phyloP scores from a whole-genome alignment of 2,329 filamentous ascomycete genomes.

The Exophiala lecanii-corni region DNA sequence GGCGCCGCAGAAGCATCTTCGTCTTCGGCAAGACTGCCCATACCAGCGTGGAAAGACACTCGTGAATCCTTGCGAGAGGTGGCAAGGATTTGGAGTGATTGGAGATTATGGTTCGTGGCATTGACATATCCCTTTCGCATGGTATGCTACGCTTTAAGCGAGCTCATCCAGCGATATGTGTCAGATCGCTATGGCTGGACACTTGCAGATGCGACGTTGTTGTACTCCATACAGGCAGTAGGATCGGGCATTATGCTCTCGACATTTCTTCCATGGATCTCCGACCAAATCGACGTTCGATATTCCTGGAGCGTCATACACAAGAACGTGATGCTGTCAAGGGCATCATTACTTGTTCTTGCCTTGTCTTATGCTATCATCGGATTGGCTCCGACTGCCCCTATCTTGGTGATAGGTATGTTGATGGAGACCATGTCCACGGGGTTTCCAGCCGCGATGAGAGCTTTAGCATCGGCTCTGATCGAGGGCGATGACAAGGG shows the following conservation, averaged over 20 bases:
- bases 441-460: slow-evolving; percentile 44
- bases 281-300: slow-evolving; percentile 35
- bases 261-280: slow-evolving; percentile 41
- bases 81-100: slow-evolving; percentile 17
- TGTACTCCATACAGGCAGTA: slow-evolving; percentile 45
- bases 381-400: slow-evolving; percentile 41
- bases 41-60: slow-evolving; percentile 26
- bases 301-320: slow-evolving; percentile 34
- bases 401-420: slow-evolving; percentile 41
- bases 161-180: slow-evolving; percentile 48
- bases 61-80: neutral
- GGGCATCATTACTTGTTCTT: slow-evolving; percentile 42
- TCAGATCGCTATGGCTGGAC: slow-evolving; percentile 49
- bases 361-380: slow-evolving; percentile 44
- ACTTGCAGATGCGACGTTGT: slow-evolving; percentile 39
- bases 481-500: slow-evolving; percentile 46
- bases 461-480: slow-evolving; percentile 45
- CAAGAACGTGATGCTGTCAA: slow-evolving; percentile 45
- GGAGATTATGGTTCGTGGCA: slow-evolving; percentile 33
- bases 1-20: slow-evolving; percentile 23
- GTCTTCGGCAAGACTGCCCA: slow-evolving; percentile 24
- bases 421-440: slow-evolving; percentile 47
- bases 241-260: slow-evolving; percentile 46
- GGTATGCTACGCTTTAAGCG: slow-evolving; percentile 44
- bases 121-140: slow-evolving; percentile 46